These are phyloP conservation scores for Claviceps arundinis DNA, from an alignment of 2,329 filamentous ascomycete species.

Conservation along the genomic window DNA sequence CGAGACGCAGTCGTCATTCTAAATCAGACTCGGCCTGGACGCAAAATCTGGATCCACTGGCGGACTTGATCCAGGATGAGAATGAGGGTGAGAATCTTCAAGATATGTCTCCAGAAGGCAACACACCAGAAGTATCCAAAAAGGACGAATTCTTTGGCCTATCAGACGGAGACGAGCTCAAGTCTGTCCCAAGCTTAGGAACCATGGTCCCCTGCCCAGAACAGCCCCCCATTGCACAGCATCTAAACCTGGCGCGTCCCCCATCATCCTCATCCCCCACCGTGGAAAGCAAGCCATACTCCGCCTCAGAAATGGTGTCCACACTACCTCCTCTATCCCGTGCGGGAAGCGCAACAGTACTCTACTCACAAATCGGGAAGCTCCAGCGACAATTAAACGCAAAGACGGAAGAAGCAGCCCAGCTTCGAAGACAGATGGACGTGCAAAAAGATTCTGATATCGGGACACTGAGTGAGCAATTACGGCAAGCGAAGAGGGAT, in stretches of 20 bases:
- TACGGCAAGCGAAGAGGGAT: constrained; percentile 25
- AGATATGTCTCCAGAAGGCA: neutral
- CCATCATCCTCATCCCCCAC: constrained; percentile 15
- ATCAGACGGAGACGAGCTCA: constrained; percentile 1
- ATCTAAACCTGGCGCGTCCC: constrained; percentile 22
- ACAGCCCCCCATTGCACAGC: constrained; percentile 25
- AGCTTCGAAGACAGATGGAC: constrained; percentile 33
- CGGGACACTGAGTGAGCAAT: constrained; percentile 33
- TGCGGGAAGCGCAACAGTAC: constrained; percentile 18
- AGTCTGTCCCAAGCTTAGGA: constrained; percentile 19
- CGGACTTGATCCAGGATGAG: neutral
- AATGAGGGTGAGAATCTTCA: neutral
- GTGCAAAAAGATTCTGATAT: constrained; percentile 29
- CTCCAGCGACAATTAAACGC: constrained; percentile 34
- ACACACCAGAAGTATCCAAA: neutral
- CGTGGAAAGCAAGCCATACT: neutral
- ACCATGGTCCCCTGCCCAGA: constrained; percentile 25
- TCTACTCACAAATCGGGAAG: constrained; percentile 35
- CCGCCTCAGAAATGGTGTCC: neutral
- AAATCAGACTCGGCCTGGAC: constrained; percentile 6
- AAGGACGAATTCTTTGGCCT: neutral
- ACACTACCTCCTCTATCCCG: constrained; percentile 5
- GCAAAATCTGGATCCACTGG: neutral
- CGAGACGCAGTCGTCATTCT: constrained; percentile 1
- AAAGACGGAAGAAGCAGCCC: constrained; percentile 31